A percentile compares a stretch with the other conserved stretches of the same genome.
These are phyloP conservation scores for Podaxis pistillaris DNA, from an alignment of 768 basidiomycete species.

Conservation along the genomic window DNA sequence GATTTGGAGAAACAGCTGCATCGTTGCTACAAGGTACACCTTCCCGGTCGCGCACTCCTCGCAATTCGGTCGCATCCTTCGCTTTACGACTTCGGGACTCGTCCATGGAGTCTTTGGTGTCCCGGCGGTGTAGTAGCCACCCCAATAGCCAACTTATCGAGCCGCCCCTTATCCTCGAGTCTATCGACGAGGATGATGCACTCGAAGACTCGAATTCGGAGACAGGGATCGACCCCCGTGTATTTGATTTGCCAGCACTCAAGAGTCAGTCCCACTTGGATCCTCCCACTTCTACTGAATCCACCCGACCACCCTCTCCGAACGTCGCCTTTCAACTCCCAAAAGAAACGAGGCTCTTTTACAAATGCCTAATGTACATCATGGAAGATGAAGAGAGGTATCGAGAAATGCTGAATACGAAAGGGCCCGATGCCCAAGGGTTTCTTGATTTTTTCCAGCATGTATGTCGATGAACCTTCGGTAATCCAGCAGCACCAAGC, in stretches of 20 bases:
- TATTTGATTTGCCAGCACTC: not conserved
- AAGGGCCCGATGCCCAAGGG: not conserved
- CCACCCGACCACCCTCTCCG: not conserved
- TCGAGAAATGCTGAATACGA: not conserved
- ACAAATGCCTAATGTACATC: not conserved
- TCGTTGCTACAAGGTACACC: not conserved
- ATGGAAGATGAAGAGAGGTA: constrained; percentile 1
- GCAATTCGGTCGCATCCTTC: not conserved
- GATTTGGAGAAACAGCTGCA: not conserved
- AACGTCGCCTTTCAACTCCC: not conserved
- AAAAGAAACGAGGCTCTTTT: not conserved
- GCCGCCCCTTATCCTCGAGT: not conserved
- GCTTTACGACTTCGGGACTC: not conserved
- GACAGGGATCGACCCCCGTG: not conserved
- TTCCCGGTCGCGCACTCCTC: not conserved
- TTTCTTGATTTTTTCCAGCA: constrained; percentile 6
- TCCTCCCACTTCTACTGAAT: not conserved
- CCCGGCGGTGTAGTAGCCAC: not conserved
- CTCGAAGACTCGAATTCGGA: not conserved
- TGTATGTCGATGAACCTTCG: not conserved
- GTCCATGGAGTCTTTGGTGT: not conserved
- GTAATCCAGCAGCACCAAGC: not conserved
- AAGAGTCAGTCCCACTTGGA: not conserved
- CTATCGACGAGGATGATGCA: not conserved
- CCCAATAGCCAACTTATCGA: not conserved